phyloP scores from a whole-genome alignment of 495 filamentous ascomycete genomes.

The Durotheca rogersii region DNA sequence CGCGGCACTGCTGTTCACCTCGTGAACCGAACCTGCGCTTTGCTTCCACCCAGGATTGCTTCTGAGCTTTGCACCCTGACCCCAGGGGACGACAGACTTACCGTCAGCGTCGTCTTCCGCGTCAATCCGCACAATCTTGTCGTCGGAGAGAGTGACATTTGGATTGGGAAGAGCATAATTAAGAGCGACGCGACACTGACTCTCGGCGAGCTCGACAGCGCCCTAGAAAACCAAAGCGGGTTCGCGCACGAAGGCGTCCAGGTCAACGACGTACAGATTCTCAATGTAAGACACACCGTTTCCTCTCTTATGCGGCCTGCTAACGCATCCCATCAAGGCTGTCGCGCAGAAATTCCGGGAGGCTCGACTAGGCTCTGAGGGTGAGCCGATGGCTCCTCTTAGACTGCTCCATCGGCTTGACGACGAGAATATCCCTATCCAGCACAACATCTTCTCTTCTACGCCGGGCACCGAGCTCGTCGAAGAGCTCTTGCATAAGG shows the following conservation, averaged over 20 bases:
- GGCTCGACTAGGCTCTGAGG: slow-evolving; percentile 74
- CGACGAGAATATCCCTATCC: slow-evolving; percentile 95
- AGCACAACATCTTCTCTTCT: slow-evolving; percentile 92
- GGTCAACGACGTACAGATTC: slow-evolving; percentile 69
- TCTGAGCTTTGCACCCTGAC: slow-evolving; percentile 83
- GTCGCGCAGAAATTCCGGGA: slow-evolving; percentile 87
- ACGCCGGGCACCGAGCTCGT: slow-evolving; percentile 88
- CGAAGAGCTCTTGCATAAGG: slow-evolving; percentile 90
- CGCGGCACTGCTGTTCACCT: slow-evolving; percentile 93
- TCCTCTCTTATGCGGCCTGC: slow-evolving; percentile 6
- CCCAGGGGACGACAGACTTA: slow-evolving; percentile 83
- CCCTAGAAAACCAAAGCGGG: slow-evolving; percentile 62
- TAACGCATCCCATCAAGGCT: slow-evolving; percentile 51
- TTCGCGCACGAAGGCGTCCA: slow-evolving; percentile 60
- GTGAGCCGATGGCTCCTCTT: slow-evolving; percentile 75
- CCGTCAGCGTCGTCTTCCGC: slow-evolving; percentile 88
- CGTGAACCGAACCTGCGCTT: slow-evolving; percentile 84
- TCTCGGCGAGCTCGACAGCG: slow-evolving; percentile 80
- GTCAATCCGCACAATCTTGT: slow-evolving; percentile 75
- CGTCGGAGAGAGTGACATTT: slow-evolving; percentile 77
- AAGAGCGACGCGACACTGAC: slow-evolving; percentile 84
- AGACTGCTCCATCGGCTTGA: slow-evolving; percentile 92
- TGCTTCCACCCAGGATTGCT: slow-evolving; percentile 83
- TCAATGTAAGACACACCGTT: slow-evolving; percentile 60
- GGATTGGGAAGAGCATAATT: slow-evolving; percentile 92